Evolutionary conservation across 495 filamentous ascomycete genomes (phyloP).

Genomic region (Aspergillus homomorphus): DNA sequence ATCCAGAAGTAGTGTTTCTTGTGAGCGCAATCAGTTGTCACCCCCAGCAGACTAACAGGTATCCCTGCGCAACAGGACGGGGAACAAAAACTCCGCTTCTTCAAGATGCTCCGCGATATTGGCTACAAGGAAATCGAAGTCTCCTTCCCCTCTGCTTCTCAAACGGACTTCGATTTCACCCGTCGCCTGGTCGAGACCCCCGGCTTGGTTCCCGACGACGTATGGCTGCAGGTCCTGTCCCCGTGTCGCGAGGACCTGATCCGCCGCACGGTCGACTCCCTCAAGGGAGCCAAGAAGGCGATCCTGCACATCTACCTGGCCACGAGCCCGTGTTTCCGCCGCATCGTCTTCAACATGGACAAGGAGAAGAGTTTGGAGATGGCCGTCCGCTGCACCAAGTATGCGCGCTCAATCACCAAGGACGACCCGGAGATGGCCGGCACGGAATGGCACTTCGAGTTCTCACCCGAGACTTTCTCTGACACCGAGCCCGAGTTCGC

Average conservation of each 20-base stretch:
- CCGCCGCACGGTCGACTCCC: conserved; percentile 80
- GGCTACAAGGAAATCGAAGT: conserved; percentile 99
- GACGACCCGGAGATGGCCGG: conserved; percentile 71
- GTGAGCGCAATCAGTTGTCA: neutral
- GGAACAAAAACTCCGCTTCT: conserved; percentile 92
- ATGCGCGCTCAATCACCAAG: conserved; percentile 88
- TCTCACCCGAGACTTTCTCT: conserved; percentile 95
- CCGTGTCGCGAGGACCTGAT: conserved; percentile 95
- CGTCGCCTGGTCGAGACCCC: conserved; percentile 83
- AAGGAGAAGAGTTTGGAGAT: conserved; percentile 78
- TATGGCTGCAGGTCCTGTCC: conserved; percentile 91
- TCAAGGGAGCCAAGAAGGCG: conserved; percentile 91
- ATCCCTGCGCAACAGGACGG: conserved; percentile 57
- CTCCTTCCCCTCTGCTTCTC: conserved; percentile 89
- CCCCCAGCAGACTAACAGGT: conserved; percentile 5
- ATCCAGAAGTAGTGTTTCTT: neutral
- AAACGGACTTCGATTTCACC: conserved; percentile 96
- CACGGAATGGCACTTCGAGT: conserved; percentile 93
- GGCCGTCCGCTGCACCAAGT: conserved; percentile 82
- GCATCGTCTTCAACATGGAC: conserved; percentile 83
- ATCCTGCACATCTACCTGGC: conserved; percentile 95
- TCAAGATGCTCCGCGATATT: conserved; percentile 87
- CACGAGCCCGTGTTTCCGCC: conserved; percentile 88
- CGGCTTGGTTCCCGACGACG: conserved; percentile 83
- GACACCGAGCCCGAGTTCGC: conserved; percentile 84